Evolutionary conservation across 1,139 yeast genomes (phyloP).

Genomic region (Spathaspora sp.): DNA sequence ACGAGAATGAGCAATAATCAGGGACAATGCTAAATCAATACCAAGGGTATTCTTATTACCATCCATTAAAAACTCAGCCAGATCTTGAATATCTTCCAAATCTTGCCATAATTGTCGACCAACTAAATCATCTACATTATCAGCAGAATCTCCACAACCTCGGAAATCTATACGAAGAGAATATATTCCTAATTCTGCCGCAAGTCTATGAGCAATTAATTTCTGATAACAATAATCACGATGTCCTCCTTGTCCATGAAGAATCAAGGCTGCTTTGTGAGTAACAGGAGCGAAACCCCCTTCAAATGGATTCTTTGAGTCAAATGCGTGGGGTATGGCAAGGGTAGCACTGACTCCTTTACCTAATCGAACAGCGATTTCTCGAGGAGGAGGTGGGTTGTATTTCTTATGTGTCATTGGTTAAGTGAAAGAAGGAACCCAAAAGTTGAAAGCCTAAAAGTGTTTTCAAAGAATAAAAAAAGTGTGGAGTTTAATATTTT

Average conservation of each 20-base stretch:
- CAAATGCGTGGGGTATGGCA: conserved; percentile 37
- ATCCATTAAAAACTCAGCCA: conserved; percentile 44
- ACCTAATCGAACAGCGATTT: conserved; percentile 36
- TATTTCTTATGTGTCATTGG: conserved; percentile 6
- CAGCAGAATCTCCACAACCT: conserved; percentile 78
- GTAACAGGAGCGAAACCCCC: conserved; percentile 38
- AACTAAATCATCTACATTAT: conserved; percentile 33
- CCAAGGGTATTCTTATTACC: conserved; percentile 37
- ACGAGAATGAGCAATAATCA: conserved; percentile 74
- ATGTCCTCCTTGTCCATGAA: conserved; percentile 87
- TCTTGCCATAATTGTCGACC: conserved; percentile 69
- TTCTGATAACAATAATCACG: conserved; percentile 77
- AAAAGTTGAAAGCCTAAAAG: background rate
- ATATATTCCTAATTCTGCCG: conserved; percentile 58
- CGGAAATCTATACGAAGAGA: conserved; percentile 81
- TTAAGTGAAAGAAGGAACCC: background rate
- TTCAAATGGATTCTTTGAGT: conserved; percentile 22
- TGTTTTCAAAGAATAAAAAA: background rate
- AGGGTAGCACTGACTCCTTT: conserved; percentile 40
- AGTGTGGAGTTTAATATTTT: too few relatives aligned
- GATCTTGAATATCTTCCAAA: conserved; percentile 60
- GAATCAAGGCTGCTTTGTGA: conserved; percentile 37
- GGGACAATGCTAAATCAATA: conserved; percentile 45
- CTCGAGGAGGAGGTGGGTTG: conserved; percentile 24
- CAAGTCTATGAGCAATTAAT: conserved; percentile 58